Conservation (phyloP, 2,329 filamentous ascomycete species). For the Beauveria rudraprayagi region DNA sequence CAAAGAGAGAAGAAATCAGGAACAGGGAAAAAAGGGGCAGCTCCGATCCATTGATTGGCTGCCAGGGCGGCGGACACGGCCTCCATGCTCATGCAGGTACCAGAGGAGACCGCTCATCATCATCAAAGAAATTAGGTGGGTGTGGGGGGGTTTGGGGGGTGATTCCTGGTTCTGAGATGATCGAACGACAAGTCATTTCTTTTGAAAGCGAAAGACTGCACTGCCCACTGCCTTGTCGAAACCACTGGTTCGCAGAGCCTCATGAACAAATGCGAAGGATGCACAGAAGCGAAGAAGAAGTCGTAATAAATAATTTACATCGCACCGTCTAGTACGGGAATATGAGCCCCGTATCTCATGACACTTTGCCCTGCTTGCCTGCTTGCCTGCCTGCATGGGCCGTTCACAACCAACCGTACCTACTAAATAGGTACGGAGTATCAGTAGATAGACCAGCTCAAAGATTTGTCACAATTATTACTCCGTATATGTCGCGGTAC, state of each 20-base stretch:
- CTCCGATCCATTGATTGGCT: neutral
- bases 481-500: too few species aligned
- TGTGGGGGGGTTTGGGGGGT: neutral
- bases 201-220: neutral
- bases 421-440: too few species aligned
- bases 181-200: neutral
- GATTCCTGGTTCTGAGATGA: neutral
- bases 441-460: too few species aligned
- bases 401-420: too few species aligned
- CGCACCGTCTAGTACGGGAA: neutral
- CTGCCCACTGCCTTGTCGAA: neutral
- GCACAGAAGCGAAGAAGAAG: neutral
- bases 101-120: neutral
- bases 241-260: neutral
- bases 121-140: conserved; percentile 12
- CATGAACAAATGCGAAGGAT: neutral
- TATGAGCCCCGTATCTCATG: neutral
- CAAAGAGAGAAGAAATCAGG: neutral
- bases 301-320: neutral
- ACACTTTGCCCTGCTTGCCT: too few species aligned
- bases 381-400: too few species aligned
- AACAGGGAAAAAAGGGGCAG: conserved; percentile 1
- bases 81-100: conserved; percentile 9
- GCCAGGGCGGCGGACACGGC: neutral
- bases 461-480: too few species aligned